These are phyloP conservation scores for Reutealis trisperma DNA, from an alignment of 345 rosid species.

Conservation along the genomic window DNA sequence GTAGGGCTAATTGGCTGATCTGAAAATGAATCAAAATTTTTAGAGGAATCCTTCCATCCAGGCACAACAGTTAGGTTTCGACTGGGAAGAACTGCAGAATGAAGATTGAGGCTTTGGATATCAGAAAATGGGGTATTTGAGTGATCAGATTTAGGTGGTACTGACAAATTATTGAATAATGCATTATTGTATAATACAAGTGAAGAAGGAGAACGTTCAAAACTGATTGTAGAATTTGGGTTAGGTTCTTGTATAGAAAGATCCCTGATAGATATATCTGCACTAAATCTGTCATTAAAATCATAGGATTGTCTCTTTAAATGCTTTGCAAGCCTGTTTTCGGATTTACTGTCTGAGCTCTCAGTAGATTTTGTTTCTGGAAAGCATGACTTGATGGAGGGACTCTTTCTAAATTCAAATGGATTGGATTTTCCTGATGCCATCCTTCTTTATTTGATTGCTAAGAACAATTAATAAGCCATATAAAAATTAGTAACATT, in stretches of 20 bases:
- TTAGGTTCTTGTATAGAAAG: neutral
- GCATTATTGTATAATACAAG: conserved; percentile 14
- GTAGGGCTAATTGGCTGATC: neutral
- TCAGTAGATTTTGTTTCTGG: conserved; percentile 10
- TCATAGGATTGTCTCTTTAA: neutral
- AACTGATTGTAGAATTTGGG: neutral
- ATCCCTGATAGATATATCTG: neutral
- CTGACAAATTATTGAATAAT: neutral
- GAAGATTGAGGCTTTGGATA: conserved; percentile 2
- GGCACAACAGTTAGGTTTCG: neutral
- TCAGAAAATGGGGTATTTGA: neutral
- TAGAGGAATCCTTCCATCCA: neutral
- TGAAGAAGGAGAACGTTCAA: conserved; percentile 3
- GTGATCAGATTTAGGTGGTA: neutral
- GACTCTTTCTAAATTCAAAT: neutral
- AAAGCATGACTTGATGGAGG: conserved; percentile 11
- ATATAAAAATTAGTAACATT: neutral
- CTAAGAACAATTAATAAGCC: neutral
- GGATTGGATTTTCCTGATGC: neutral
- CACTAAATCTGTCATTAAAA: neutral
- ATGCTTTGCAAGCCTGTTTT: neutral
- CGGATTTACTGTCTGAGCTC: neutral
- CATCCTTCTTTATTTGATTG: neutral
- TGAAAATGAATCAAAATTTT: neutral
- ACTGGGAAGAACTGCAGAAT: neutral